These are phyloP conservation scores for Yamagishiella unicocca DNA, from an alignment of 139 green algal genomes.

Conservation along the genomic window DNA sequence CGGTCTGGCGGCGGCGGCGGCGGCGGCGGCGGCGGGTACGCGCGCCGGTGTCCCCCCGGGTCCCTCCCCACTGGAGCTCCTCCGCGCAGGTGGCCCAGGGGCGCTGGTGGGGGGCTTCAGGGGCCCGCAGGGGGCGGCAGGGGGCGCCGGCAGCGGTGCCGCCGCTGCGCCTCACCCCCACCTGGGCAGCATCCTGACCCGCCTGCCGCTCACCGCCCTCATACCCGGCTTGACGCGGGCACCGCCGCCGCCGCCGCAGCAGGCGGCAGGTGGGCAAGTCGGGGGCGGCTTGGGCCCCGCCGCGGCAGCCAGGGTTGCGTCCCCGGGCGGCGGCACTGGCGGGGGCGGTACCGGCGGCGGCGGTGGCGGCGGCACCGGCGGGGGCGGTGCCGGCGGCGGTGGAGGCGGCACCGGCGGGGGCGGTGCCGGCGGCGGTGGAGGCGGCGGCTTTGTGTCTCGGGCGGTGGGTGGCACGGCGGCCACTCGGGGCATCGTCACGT, in stretches of 20 bases:
- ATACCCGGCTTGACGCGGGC: not conserved
- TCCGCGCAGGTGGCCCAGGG: not conserved
- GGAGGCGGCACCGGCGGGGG: not conserved
- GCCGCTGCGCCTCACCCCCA: not conserved
- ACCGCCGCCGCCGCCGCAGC: not conserved
- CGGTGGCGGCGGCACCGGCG: not conserved
- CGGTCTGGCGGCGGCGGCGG: not conserved
- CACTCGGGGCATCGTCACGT: not conserved
- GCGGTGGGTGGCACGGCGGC: not conserved
- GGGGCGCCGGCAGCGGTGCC: not conserved
- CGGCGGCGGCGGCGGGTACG: not conserved
- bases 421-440: not conserved
- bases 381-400: not conserved
- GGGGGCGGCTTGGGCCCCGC: not conserved
- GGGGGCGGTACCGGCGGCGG: not conserved
- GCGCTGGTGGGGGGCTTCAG: conserved; percentile 24
- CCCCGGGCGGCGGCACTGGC: not conserved
- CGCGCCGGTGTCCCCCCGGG: not conserved
- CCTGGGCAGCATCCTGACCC: too few relatives aligned
- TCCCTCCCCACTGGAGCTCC: not conserved
- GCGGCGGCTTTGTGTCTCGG: not conserved
- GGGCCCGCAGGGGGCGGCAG: not conserved
- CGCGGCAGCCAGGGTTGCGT: not conserved
- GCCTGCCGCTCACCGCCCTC: not conserved
- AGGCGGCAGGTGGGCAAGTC: not conserved